Conservation (phyloP, 768 basidiomycete genomes). For the Leccinum pellstonianum region DNA sequence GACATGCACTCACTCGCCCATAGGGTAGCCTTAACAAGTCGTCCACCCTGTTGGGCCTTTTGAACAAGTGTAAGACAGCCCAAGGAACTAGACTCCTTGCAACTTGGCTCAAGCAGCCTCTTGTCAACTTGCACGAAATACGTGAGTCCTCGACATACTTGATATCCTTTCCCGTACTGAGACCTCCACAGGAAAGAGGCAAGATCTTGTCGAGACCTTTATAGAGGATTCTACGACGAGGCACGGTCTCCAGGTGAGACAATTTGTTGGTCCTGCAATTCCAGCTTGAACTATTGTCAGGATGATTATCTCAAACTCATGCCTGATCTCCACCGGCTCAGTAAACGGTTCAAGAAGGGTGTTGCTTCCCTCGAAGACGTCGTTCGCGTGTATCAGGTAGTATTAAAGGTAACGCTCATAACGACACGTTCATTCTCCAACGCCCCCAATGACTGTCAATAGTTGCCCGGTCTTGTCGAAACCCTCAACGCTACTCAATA, state of each 20-base stretch:
- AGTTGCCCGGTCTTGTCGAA: slow-evolving; percentile 78
- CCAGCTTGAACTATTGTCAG: slow-evolving; percentile 37
- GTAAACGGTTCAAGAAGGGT: slow-evolving; percentile 86
- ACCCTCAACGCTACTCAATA: slow-evolving; percentile 52
- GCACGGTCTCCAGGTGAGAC: slow-evolving; percentile 67
- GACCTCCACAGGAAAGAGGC: slow-evolving; percentile 63
- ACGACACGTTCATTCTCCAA: background rate
- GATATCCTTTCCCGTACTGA: background rate
- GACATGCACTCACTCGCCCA: background rate
- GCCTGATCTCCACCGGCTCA: slow-evolving; percentile 91
- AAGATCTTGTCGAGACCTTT: slow-evolving; percentile 84
- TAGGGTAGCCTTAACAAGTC: slow-evolving; percentile 70
- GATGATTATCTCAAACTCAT: slow-evolving; percentile 86
- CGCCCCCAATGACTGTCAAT: background rate
- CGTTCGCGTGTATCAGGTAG: slow-evolving; percentile 92
- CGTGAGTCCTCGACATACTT: slow-evolving; percentile 44
- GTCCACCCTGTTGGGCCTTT: slow-evolving; percentile 81
- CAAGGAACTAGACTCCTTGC: slow-evolving; percentile 88
- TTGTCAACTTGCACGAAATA: slow-evolving; percentile 93
- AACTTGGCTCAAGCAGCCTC: slow-evolving; percentile 93
- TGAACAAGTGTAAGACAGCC: slow-evolving; percentile 95
- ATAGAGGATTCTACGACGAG: slow-evolving; percentile 75
- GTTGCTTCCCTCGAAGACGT: slow-evolving; percentile 90
- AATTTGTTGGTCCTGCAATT: background rate
- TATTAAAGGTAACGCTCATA: slow-evolving; percentile 58